A percentile compares a stretch with the other conserved stretches of the same genome.
Evolutionary conservation across 2,329 filamentous ascomycete species (phyloP).

Genomic region (Aspergillus texensis): DNA sequence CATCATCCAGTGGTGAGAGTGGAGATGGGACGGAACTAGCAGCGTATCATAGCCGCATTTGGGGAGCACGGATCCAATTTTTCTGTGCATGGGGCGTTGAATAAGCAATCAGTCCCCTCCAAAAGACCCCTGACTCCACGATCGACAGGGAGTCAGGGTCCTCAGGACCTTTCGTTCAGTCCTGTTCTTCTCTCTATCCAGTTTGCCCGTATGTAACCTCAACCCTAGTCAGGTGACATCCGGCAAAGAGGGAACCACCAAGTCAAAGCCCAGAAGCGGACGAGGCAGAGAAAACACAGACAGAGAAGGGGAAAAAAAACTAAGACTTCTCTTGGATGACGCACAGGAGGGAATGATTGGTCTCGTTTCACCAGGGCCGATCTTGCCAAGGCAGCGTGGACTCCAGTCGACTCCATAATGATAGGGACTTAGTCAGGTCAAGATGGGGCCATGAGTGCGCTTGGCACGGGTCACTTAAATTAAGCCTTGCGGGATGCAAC

Average conservation of each 20-base stretch:
- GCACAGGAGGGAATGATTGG: background rate
- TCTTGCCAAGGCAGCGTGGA: constrained; percentile 1
- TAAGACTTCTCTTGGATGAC: constrained; percentile 1
- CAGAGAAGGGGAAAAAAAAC: background rate
- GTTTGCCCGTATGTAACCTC: background rate
- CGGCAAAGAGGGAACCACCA: background rate
- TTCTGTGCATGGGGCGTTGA: background rate
- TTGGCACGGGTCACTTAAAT: constrained; percentile 4
- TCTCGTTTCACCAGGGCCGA: constrained; percentile 1
- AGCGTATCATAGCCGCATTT: background rate
- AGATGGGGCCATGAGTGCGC: background rate
- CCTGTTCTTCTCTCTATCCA: background rate
- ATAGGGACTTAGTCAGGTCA: background rate
- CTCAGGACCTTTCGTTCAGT: background rate
- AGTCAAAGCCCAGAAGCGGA: background rate
- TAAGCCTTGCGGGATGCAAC: constrained; percentile 3
- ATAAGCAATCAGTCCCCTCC: background rate
- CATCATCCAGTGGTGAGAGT: background rate
- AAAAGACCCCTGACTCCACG: background rate
- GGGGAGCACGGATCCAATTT: background rate
- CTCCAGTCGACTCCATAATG: background rate
- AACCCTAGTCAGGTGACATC: background rate
- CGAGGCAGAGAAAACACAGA: background rate
- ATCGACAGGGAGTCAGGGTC: background rate
- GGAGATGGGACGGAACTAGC: background rate